Base-by-base conservation (phyloP, 2,329 filamentous ascomycete genomes). In the Colletotrichum viniferum region DNA sequence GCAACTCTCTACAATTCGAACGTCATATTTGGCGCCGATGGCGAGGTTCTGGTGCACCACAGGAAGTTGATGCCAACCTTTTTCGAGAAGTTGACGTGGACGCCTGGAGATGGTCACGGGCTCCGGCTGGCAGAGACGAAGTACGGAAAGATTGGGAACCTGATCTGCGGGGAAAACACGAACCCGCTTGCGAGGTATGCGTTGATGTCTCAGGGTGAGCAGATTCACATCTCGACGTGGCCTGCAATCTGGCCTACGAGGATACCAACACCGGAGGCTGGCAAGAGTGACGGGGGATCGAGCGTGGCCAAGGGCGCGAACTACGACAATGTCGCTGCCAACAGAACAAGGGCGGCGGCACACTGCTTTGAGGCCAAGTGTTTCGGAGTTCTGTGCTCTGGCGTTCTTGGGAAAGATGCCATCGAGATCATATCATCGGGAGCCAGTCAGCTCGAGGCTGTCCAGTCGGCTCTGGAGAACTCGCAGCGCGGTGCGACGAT, bases 351-450 rank as follows among this genome's bases (percentile, higher is more conserved):
- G 4, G 86, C 88, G 3, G 88, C 88, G 1, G 88, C 88, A 0
- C 89, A 91, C 78, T 91, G 89, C 76, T 91, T 92, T 76, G 90
- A 91, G 71, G 89, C 87, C 0, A 91, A 91, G 77, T 88, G 86
- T 58, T 91, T 91, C 62, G 89, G 89, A 0, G 85, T 91, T 1
- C 79, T 90, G 18, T 89, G 88, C 76, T 83, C 87, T 0, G 86
- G 86, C 0, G 78, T 84, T 26, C 79, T 91, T 1, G 86, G 84
- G 24, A 58, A 84, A 0, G 82, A 85, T 18, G 84, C 84, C 0
- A 83, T 88, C 4, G 80, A 86, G 3, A 76, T 77, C 0, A 78
- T 86, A 5, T 77, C 82, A 0, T 78, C 77, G 0, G 83, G 82
- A 0, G 80, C 83, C 2, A 76, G 76, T 3, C 76, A 82, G 32